Conservation (phyloP, 345 rosid species). For the Geranium brycei region DNA sequence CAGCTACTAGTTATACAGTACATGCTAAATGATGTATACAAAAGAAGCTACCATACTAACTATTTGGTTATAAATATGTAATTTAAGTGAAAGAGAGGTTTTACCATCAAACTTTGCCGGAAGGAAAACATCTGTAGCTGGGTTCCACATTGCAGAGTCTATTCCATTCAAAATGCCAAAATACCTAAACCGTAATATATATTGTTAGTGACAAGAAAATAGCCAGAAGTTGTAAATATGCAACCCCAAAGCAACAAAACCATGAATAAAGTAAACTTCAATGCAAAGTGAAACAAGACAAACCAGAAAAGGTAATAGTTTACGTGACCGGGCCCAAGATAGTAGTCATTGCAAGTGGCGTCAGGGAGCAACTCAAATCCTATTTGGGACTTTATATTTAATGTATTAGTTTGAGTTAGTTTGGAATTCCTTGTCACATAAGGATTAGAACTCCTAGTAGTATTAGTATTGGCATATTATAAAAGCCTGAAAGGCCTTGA, state of each 20-base stretch:
- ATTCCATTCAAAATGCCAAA: slow-evolving; percentile 43
- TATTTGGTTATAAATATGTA: background rate
- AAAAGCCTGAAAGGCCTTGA: too few relatives aligned
- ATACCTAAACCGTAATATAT: slow-evolving; percentile 23
- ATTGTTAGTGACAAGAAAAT: background rate
- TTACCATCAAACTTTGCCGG: slow-evolving; percentile 41
- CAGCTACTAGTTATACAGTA: background rate
- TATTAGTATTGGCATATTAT: too few relatives aligned
- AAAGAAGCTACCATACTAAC: background rate
- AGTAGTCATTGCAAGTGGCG: too few relatives aligned
- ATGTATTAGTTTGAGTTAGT: too few relatives aligned
- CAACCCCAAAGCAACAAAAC: background rate
- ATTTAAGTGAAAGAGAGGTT: background rate
- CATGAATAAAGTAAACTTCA: background rate
- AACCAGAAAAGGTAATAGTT: background rate
- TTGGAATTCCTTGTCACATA: too few relatives aligned
- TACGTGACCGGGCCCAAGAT: too few relatives aligned
- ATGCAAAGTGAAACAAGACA: background rate
- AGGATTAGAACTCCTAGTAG: too few relatives aligned
- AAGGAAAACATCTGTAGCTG: slow-evolving; percentile 35
- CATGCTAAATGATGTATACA: background rate
- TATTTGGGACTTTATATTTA: too few relatives aligned
- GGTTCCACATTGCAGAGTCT: slow-evolving; percentile 41
- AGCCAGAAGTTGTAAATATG: background rate
- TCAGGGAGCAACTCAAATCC: too few relatives aligned